These are phyloP conservation scores for Candida chilensis DNA, from an alignment of 805 yeast species.

Conservation along the genomic window DNA sequence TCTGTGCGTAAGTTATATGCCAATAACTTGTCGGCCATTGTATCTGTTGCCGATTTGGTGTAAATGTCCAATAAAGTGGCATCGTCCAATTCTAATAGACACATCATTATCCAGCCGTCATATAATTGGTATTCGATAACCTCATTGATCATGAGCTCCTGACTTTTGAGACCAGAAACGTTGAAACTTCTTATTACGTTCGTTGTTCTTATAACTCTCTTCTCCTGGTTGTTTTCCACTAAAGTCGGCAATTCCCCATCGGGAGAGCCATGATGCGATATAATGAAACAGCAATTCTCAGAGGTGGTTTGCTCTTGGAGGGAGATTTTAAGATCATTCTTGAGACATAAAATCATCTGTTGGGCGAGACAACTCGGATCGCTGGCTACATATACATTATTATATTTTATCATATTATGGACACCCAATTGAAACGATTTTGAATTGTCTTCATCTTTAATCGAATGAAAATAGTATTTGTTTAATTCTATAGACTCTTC, in stretches of 20 bases:
- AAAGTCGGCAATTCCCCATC: slow-evolving; percentile 24
- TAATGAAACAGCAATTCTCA: too few relatives aligned
- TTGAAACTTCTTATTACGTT: slow-evolving; percentile 3
- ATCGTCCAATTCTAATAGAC: background rate
- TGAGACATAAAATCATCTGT: slow-evolving; percentile 17
- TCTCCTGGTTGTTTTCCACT: slow-evolving; percentile 14
- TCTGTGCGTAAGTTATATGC: background rate
- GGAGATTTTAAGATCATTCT: slow-evolving; percentile 15
- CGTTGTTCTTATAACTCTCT: slow-evolving; percentile 6
- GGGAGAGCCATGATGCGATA: slow-evolving; percentile 24
- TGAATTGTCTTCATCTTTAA: background rate
- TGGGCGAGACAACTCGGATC: slow-evolving; percentile 25
- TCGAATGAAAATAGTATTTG: slow-evolving; percentile 3
- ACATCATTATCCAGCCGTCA: slow-evolving; percentile 15
- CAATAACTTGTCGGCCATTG: background rate
- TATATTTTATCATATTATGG: slow-evolving; percentile 12
- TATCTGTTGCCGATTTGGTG: background rate
- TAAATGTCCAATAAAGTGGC: background rate
- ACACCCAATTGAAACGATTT: slow-evolving; percentile 19
- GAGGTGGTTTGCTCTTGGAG: too few relatives aligned
- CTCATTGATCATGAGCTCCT: slow-evolving; percentile 4
- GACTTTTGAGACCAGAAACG: too few relatives aligned
- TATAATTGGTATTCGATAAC: slow-evolving; percentile 14
- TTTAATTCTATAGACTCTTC: slow-evolving; percentile 3
- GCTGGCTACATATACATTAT: slow-evolving; percentile 15